These are phyloP conservation scores for Zygosaccharomyces kombuchaensis DNA, from an alignment of 805 yeast genomes.

Conservation along the genomic window DNA sequence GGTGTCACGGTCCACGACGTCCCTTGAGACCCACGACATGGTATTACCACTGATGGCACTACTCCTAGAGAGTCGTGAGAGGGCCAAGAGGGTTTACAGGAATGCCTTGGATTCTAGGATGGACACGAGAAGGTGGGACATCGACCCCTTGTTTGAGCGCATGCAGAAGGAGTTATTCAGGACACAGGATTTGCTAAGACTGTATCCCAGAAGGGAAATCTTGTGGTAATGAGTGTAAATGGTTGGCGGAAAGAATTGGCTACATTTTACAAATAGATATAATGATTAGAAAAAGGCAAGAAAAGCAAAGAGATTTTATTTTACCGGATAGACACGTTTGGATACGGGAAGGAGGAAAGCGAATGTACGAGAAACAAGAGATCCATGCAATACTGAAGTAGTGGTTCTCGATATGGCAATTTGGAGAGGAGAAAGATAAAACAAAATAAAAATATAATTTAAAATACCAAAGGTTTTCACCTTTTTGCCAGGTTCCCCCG, in stretches of 20 bases:
- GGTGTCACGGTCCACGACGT: constrained; percentile 2
- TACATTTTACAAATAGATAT: no score
- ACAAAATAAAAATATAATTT: no score
- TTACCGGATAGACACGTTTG: no score
- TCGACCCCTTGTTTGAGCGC: constrained; percentile 13
- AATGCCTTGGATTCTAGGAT: constrained; percentile 12
- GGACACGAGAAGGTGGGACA: constrained; percentile 13
- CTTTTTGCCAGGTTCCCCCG: no score
- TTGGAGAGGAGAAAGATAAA: no score
- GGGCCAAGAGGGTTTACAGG: constrained; percentile 22
- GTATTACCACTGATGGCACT: constrained; percentile 17
- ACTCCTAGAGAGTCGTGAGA: constrained; percentile 18
- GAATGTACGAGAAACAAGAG: no score
- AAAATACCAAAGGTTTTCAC: no score
- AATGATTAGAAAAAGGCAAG: no score
- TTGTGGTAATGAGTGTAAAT: neutral
- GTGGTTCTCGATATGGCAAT: no score
- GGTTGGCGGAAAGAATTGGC: neutral
- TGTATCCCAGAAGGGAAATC: constrained; percentile 18
- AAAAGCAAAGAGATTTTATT: no score
- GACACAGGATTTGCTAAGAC: constrained; percentile 15
- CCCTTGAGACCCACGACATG: neutral
- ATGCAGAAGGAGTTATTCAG: constrained; percentile 16
- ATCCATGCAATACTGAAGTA: no score
- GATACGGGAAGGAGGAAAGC: no score